Conservation (phyloP, 805 yeast genomes). For the Metschnikowia chrysomelidarum region DNA sequence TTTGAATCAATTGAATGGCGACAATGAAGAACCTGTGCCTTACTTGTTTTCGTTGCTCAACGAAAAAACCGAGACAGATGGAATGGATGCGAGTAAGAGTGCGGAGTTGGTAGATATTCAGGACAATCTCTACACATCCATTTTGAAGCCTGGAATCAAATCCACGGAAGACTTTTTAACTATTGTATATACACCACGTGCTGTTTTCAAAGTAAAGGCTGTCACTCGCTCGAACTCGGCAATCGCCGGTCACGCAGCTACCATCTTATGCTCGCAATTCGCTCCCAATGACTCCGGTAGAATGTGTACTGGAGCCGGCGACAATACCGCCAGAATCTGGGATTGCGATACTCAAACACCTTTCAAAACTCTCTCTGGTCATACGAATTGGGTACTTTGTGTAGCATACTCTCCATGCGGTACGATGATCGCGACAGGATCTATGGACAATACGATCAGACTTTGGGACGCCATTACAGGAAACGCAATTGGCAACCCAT, state of each 20-base stretch:
- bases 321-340: conserved; percentile 94
- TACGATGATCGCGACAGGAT: conserved; percentile 87
- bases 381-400: conserved; percentile 89
- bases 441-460: conserved; percentile 88
- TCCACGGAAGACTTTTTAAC: conserved; percentile 93
- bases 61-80: conserved; percentile 38
- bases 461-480: conserved; percentile 85
- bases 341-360: conserved; percentile 96
- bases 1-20: conserved; percentile 72
- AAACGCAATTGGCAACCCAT: conserved; percentile 64
- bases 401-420: conserved; percentile 94
- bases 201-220: conserved; percentile 89
- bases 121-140: conserved; percentile 73
- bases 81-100: conserved; percentile 25
- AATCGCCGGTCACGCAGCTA: conserved; percentile 93
- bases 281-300: conserved; percentile 85
- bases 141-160: conserved; percentile 81
- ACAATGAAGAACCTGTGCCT: conserved; percentile 81
- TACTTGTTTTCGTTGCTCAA: conserved; percentile 74
- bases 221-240: conserved; percentile 90
- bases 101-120: conserved; percentile 63
- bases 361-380: conserved; percentile 74
- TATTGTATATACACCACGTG: conserved; percentile 88
- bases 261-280: conserved; percentile 87
- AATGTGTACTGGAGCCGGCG: conserved; percentile 96